Percentiles rank a stretch among this genome's conserved stretches.
phyloP scores from a whole-genome alignment of 1,139 yeast species.

The Pichia sp. region DNA sequence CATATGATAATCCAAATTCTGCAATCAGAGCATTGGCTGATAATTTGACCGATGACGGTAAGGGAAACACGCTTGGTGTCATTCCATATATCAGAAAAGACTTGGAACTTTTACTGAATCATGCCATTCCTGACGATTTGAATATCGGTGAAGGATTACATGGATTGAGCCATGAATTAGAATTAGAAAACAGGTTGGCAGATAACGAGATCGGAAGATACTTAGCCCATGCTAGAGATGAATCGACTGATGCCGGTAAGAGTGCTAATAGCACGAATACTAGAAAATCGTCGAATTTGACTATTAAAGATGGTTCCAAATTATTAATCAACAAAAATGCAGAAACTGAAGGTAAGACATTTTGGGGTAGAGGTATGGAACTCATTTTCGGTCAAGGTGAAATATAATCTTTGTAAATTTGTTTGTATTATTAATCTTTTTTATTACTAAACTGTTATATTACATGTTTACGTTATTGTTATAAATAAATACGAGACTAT shows the following conservation, averaged over 20 bases:
- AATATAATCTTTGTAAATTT: slow-evolving; percentile 7
- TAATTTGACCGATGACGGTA: slow-evolving; percentile 44
- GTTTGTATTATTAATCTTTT: not conserved
- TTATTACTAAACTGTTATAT: not conserved
- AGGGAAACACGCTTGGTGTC: slow-evolving; percentile 61
- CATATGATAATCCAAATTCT: slow-evolving; percentile 72
- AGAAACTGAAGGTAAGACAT: slow-evolving; percentile 1
- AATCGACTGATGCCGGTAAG: not conserved
- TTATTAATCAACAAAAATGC: slow-evolving; percentile 12
- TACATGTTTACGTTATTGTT: too few species aligned
- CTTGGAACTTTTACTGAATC: slow-evolving; percentile 61
- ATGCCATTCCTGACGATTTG: slow-evolving; percentile 49
- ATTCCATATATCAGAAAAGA: slow-evolving; percentile 63
- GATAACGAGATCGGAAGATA: slow-evolving; percentile 24
- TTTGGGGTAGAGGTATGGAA: slow-evolving; percentile 14
- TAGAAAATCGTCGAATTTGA: not conserved
- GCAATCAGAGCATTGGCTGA: slow-evolving; percentile 85
- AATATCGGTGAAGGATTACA: slow-evolving; percentile 48
- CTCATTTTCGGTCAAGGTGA: slow-evolving; percentile 25
- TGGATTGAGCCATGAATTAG: slow-evolving; percentile 25
- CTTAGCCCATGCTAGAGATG: slow-evolving; percentile 3
- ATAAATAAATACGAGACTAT: too few species aligned
- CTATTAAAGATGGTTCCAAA: slow-evolving; percentile 19
- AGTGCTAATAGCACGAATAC: not conserved
- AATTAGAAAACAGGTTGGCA: slow-evolving; percentile 18